Conservation (phyloP, 2,329 filamentous ascomycete genomes). For the Hypoxylon sp. region DNA sequence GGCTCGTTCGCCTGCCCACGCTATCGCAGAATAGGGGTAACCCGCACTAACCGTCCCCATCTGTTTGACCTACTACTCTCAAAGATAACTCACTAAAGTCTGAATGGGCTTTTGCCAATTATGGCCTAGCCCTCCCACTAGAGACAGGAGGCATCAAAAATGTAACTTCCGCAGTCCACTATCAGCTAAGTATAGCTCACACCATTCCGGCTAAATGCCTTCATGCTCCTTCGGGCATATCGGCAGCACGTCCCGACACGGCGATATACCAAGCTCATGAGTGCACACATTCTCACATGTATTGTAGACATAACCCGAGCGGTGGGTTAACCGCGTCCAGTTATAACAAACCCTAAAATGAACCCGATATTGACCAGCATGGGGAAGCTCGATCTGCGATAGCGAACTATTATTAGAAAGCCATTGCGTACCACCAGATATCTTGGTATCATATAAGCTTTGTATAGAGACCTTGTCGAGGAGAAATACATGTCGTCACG, state of each 20-base stretch:
- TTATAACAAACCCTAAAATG: neutral
- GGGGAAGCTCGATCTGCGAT: neutral
- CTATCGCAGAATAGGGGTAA: too few species aligned
- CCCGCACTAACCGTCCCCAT: too few species aligned
- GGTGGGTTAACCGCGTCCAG: constrained; percentile 5
- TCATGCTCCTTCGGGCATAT: neutral
- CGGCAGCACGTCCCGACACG: constrained; percentile 30
- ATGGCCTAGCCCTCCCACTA: neutral
- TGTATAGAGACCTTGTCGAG: neutral
- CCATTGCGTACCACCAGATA: neutral
- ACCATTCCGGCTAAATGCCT: constrained; percentile 15
- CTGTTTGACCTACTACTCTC: too few species aligned
- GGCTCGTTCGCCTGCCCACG: too few species aligned
- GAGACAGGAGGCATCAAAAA: neutral
- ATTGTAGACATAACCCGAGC: constrained; percentile 2
- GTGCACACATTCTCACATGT: constrained; percentile 4
- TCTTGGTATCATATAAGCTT: constrained; percentile 9
- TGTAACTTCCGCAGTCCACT: neutral
- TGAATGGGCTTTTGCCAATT: neutral
- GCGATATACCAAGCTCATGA: constrained; percentile 13
- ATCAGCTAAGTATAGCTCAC: neutral
- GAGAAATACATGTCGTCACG: neutral
- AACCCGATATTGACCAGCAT: constrained; percentile 3
- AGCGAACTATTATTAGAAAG: neutral
- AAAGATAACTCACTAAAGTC: too few species aligned